These are phyloP conservation scores for Mycocentrospora acerina DNA, from an alignment of 2,329 filamentous ascomycete genomes.

Conservation along the genomic window DNA sequence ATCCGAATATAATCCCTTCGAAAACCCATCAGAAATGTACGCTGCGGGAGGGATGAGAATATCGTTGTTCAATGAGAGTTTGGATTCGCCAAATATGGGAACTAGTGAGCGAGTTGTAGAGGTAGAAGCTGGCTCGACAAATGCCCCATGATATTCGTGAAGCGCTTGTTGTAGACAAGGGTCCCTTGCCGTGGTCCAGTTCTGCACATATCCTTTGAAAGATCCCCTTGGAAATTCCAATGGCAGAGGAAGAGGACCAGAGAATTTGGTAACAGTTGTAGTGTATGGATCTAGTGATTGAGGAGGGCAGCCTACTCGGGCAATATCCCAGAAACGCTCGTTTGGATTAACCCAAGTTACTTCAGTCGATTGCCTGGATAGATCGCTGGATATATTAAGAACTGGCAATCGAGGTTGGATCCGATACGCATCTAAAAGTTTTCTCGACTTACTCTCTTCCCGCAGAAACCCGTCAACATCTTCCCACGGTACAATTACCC, in stretches of 20 bases:
- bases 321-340: constrained; percentile 47
- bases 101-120: constrained; percentile 48
- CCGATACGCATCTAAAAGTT: constrained; percentile 26
- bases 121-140: constrained; percentile 52
- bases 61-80: constrained; percentile 54
- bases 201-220: constrained; percentile 49
- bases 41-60: constrained; percentile 54
- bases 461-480: constrained; percentile 44
- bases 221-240: constrained; percentile 31
- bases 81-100: constrained; percentile 54
- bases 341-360: constrained; percentile 29
- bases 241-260: constrained; percentile 33
- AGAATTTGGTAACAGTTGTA: constrained; percentile 38
- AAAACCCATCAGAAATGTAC: constrained; percentile 50
- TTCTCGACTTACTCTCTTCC: constrained; percentile 31
- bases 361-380: constrained; percentile 29
- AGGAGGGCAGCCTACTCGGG: constrained; percentile 45
- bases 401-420: constrained; percentile 17
- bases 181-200: constrained; percentile 50
- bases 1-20: constrained; percentile 41
- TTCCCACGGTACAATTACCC: constrained; percentile 52
- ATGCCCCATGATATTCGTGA: constrained; percentile 50
- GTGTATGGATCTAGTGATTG: constrained; percentile 40
- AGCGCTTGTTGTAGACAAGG: constrained; percentile 50
- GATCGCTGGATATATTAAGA: constrained; percentile 20